Conservation (phyloP, 768 basidiomycete species). For the Lactifluus echinatus region DNA sequence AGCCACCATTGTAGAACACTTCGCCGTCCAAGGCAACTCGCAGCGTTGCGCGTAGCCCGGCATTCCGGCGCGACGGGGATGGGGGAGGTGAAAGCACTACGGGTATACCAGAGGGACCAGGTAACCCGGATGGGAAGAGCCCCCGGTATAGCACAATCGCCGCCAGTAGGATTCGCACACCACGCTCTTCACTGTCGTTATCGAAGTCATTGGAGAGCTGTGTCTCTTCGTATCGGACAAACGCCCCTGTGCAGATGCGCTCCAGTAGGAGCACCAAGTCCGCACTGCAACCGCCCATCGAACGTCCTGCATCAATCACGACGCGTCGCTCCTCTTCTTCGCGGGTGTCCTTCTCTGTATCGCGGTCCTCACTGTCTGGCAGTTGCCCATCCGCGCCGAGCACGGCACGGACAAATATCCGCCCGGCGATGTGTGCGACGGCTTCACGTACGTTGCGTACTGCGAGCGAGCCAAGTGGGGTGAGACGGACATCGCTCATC, state of each 20-base stretch:
- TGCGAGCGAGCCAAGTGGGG: slow-evolving; percentile 43
- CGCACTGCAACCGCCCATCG: slow-evolving; percentile 51
- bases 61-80: slow-evolving; percentile 36
- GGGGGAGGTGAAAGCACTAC: slow-evolving; percentile 52
- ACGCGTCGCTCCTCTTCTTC: slow-evolving; percentile 36
- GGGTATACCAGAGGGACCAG: slow-evolving; percentile 22
- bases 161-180: slow-evolving; percentile 48
- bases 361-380: slow-evolving; percentile 20
- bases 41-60: slow-evolving; percentile 36
- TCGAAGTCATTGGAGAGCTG: slow-evolving; percentile 20
- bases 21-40: slow-evolving; percentile 46
- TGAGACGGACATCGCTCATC: slow-evolving; percentile 24
- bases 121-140: slow-evolving; percentile 40
- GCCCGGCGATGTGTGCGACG: slow-evolving; percentile 43
- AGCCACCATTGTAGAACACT: slow-evolving; percentile 35
- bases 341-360: slow-evolving; percentile 27
- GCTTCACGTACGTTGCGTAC: slow-evolving; percentile 41
- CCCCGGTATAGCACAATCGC: slow-evolving; percentile 54
- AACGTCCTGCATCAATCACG: slow-evolving; percentile 50
- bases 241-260: slow-evolving; percentile 28
- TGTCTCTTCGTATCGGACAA: slow-evolving; percentile 27
- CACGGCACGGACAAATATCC: slow-evolving; percentile 45
- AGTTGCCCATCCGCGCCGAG: slow-evolving; percentile 19
- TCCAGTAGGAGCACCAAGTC: slow-evolving; percentile 49
- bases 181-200: slow-evolving; percentile 34